phyloP scores from a whole-genome alignment of 345 rosid species.

The Brassica carinata region DNA sequence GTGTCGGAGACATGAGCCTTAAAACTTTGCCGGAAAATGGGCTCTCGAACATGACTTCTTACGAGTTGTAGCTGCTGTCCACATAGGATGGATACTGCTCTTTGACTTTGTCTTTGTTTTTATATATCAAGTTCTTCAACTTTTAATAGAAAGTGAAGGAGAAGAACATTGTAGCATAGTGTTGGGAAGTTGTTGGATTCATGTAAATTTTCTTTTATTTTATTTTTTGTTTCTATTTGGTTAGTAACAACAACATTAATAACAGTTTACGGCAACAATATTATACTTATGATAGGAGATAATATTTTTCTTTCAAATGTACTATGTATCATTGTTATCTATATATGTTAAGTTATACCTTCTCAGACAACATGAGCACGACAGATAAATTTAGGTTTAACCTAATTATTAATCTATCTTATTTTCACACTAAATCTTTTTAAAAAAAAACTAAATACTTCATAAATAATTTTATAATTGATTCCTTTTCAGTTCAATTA shows the following conservation, averaged over 20 bases:
- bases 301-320: too few species aligned
- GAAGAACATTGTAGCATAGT: not conserved
- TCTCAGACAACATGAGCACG: too few species aligned
- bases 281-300: not conserved
- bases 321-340: too few species aligned
- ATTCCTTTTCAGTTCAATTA: too few species aligned
- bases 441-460: too few species aligned
- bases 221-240: not conserved
- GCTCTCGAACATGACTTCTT: slow-evolving; percentile 56
- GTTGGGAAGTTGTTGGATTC: not conserved
- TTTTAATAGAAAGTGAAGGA: slow-evolving; percentile 42
- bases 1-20: slow-evolving; percentile 31
- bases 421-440: too few species aligned
- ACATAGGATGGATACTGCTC: slow-evolving; percentile 28
- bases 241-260: not conserved
- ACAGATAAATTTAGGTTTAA: too few species aligned
- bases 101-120: slow-evolving; percentile 54
- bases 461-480: too few species aligned
- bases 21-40: slow-evolving; percentile 47
- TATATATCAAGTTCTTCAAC: slow-evolving; percentile 58
- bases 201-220: slow-evolving; percentile 12
- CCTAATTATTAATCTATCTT: too few species aligned
- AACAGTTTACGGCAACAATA: not conserved
- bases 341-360: too few species aligned
- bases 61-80: slow-evolving; percentile 58